A percentile compares a stretch with the other conserved stretches of the same genome.
Evolutionary conservation across 2,329 filamentous ascomycete genomes (phyloP).

Genomic region (Alternaria triticina): DNA sequence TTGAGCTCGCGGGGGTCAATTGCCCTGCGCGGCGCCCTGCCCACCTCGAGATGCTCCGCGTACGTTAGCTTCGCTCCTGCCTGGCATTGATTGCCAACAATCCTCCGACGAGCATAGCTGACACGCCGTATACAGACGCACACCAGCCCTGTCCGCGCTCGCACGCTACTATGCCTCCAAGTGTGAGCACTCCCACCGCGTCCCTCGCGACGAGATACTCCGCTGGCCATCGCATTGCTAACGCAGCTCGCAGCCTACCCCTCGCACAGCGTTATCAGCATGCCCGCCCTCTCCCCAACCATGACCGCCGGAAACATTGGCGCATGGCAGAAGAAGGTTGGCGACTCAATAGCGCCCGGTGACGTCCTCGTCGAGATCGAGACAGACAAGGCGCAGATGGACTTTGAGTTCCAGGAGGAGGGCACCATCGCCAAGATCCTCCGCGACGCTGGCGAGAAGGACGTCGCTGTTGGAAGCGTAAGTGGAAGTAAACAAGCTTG

Average conservation of each 20-base stretch:
- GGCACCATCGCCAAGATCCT: conserved; percentile 93
- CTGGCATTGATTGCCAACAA: neutral
- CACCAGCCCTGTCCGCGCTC: conserved; percentile 64
- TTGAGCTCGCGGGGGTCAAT: conserved; percentile 49
- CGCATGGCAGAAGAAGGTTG: conserved; percentile 95
- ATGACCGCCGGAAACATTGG: conserved; percentile 98
- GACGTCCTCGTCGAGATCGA: conserved; percentile 98
- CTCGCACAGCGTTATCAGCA: conserved; percentile 92
- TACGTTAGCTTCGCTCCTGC: conserved; percentile 42
- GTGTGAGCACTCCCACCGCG: conserved; percentile 56
- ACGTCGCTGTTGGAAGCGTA: conserved; percentile 92
- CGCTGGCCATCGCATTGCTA: conserved; percentile 34
- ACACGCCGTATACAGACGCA: conserved; percentile 44
- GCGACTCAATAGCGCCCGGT: conserved; percentile 84
- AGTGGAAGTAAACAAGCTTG: conserved; percentile 26
- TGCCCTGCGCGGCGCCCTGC: conserved; percentile 55
- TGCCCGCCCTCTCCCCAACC: conserved; percentile 97
- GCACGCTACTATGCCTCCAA: conserved; percentile 73
- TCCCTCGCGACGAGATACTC: neutral
- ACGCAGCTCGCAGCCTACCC: conserved; percentile 75
- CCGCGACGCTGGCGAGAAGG: conserved; percentile 91
- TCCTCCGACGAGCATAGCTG: conserved; percentile 25
- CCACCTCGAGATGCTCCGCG: conserved; percentile 44
- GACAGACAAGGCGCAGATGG: conserved; percentile 99
- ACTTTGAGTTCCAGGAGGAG: conserved; percentile 99